phyloP scores from a whole-genome alignment of 2,329 filamentous ascomycete genomes.

The Fusarium albidum region DNA sequence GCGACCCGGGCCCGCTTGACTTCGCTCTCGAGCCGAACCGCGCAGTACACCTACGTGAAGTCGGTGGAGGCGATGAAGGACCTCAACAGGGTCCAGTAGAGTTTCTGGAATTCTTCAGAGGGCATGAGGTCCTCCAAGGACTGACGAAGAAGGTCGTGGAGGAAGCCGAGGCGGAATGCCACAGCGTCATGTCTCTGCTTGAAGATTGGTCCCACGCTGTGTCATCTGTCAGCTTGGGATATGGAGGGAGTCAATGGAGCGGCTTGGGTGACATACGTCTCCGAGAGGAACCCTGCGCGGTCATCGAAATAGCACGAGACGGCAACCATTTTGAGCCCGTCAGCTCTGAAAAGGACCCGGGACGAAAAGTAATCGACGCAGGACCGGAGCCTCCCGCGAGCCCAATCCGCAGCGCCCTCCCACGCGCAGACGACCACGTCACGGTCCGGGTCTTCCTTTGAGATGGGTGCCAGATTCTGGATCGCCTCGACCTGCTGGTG shows the following conservation, averaged over 20 bases:
- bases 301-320: constrained; percentile 25
- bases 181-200: not conserved
- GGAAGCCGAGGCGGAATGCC: constrained; percentile 16
- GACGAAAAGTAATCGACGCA: not conserved
- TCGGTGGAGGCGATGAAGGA: constrained; percentile 8
- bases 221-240: constrained; percentile 5
- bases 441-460: not conserved
- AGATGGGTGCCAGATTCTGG: constrained; percentile 6
- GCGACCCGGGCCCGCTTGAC: not conserved
- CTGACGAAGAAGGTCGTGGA: constrained; percentile 7
- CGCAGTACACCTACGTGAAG: constrained; percentile 6
- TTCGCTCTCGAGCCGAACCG: not conserved
- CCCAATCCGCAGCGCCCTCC: constrained; percentile 15
- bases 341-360: not conserved
- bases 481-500: constrained; percentile 6
- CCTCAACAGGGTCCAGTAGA: constrained; percentile 12
- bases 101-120: not conserved
- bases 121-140: not conserved
- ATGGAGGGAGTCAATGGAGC: not conserved
- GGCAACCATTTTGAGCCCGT: constrained; percentile 25
- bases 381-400: constrained; percentile 4
- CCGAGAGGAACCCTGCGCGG: constrained; percentile 5
- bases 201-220: constrained; percentile 16
- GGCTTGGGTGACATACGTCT: constrained; percentile 16
- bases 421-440: not conserved